These are phyloP conservation scores for Trichoderma sp. DNA, from an alignment of 2,329 filamentous ascomycete genomes.

Conservation along the genomic window DNA sequence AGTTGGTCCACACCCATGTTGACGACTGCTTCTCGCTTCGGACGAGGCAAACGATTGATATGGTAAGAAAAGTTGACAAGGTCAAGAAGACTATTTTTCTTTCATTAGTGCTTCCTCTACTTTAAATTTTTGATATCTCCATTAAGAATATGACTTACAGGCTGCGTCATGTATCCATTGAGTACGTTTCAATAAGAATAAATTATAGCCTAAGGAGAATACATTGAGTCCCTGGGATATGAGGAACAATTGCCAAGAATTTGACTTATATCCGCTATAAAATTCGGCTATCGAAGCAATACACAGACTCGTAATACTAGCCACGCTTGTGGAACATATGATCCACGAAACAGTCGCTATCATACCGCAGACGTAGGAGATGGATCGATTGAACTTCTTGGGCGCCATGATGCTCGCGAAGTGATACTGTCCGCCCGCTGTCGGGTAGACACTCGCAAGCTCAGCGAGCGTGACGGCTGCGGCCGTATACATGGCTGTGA, in stretches of 20 bases:
- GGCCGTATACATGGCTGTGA: constrained; percentile 6
- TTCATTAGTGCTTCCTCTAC: not conserved
- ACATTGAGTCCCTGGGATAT: constrained; percentile 1
- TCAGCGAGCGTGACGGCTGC: constrained; percentile 35
- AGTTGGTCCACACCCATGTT: constrained; percentile 29
- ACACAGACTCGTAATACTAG: not conserved
- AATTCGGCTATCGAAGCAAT: not conserved
- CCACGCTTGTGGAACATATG: constrained; percentile 5
- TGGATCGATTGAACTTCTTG: constrained; percentile 22
- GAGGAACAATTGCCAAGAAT: constrained; percentile 8
- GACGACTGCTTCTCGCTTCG: constrained; percentile 13
- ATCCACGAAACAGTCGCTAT: not conserved
- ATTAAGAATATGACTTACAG: constrained; percentile 3
- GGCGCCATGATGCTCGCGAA: constrained; percentile 34
- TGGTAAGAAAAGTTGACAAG: not conserved
- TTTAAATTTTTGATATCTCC: not conserved
- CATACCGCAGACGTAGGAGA: constrained; percentile 18
- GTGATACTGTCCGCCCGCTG: constrained; percentile 40
- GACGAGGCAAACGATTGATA: constrained; percentile 5
- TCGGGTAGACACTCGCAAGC: constrained; percentile 36
- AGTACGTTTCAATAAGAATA: constrained; percentile 16
- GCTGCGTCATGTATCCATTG: constrained; percentile 10
- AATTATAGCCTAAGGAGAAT: not conserved
- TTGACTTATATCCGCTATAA: not conserved
- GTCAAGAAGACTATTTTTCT: not conserved